Conservation (phyloP, 2,329 filamentous ascomycete species). For the Exophiala xenobiotica region DNA sequence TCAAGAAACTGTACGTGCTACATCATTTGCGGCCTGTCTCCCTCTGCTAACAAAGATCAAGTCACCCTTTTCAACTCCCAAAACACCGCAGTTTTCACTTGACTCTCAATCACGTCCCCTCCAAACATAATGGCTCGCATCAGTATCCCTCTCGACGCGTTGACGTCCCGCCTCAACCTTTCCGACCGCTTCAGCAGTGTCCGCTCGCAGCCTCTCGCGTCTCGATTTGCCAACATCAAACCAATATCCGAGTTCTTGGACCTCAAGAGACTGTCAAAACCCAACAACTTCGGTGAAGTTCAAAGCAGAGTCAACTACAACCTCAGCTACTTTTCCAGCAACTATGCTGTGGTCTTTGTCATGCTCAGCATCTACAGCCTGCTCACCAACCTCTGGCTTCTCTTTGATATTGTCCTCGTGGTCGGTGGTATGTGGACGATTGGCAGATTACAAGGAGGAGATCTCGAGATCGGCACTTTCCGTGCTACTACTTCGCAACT, state of each 20-base stretch:
- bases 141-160: constrained; percentile 84
- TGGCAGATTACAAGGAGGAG: constrained; percentile 81
- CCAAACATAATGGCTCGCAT: constrained; percentile 71
- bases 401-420: constrained; percentile 91
- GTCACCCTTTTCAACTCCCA: not conserved
- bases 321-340: constrained; percentile 94
- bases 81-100: not conserved
- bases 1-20: constrained; percentile 1
- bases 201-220: constrained; percentile 72
- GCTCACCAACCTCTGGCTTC: constrained; percentile 78
- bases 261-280: constrained; percentile 92
- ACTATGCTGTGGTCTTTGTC: constrained; percentile 89
- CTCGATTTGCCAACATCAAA: constrained; percentile 87
- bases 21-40: not conserved
- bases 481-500: constrained; percentile 87
- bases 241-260: constrained; percentile 93
- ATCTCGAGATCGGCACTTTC: constrained; percentile 81
- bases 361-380: constrained; percentile 96
- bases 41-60: constrained; percentile 5
- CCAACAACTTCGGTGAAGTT: constrained; percentile 82
- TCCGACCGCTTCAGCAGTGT: constrained; percentile 80
- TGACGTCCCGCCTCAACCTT: constrained; percentile 88
- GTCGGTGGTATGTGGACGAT: constrained; percentile 86
- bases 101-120: not conserved
- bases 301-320: constrained; percentile 97